Conservation (phyloP, 2,329 filamentous ascomycete genomes). For the Dactylellina parvicollis region DNA sequence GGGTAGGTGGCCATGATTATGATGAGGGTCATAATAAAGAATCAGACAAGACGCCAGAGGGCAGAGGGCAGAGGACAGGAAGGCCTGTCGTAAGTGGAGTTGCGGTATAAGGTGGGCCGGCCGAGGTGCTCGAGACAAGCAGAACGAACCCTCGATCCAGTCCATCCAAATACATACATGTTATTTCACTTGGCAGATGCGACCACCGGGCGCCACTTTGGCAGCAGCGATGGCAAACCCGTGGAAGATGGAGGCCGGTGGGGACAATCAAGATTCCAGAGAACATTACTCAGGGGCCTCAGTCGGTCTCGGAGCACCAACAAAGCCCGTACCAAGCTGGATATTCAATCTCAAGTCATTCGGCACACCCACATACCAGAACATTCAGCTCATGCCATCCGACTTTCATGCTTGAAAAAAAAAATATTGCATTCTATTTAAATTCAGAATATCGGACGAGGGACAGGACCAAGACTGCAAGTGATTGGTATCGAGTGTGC, state of each 20-base stretch:
- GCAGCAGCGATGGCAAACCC: no score
- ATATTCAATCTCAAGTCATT: no score
- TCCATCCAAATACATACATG: neutral
- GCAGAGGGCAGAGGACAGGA: no score
- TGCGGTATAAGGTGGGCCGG: neutral
- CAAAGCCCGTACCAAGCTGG: no score
- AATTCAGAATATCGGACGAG: constrained; percentile 20
- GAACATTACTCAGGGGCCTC: constrained; percentile 16
- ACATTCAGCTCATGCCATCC: no score
- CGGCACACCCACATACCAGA: no score
- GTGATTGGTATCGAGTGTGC: constrained; percentile 35
- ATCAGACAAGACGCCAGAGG: neutral
- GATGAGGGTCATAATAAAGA: neutral
- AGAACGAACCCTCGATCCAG: neutral
- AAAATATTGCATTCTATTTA: neutral
- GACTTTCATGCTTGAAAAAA: no score
- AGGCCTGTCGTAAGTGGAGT: no score
- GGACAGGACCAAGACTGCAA: constrained; percentile 14
- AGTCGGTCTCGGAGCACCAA: no score
- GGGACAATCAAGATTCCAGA: constrained; percentile 24
- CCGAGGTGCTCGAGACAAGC: no score
- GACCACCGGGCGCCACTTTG: neutral
- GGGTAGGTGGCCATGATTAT: neutral
- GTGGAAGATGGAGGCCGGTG: neutral
- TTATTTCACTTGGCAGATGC: neutral